Evolutionary conservation across 73 alveolate species (phyloP), one percentile per base, ranked within the genome.

Genomic region (Tetrahymena malaccensis): DNA sequence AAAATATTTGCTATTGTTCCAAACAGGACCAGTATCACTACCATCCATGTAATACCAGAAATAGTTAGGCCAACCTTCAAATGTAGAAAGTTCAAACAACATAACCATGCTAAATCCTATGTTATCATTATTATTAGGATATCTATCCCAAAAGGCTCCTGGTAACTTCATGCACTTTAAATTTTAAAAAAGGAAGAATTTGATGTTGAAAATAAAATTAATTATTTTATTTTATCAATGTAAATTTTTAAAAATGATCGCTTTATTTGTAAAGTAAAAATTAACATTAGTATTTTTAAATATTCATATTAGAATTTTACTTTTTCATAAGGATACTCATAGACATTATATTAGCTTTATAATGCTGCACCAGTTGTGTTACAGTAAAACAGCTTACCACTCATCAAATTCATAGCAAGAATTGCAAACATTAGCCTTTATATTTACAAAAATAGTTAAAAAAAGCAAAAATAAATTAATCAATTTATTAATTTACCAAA

Each of bases 1-100:
- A 93, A 93, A 93, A 43, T 84, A 58, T 13, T 84, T 43, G 55
- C 96, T 55, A 57, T 38, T 35, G 84, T 96, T 84, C 31, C 33
- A 19, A 22, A 95, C 94, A 56, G 98, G 98, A 13, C 96, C 97
- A 58, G 56, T 43, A 83, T 94, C 98, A 43, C 83, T 94, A 1
- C 97, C 98, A 85, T 97, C 99, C 22, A 93, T 85, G 85, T 94
- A 89, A 55, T 94, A 93, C 85, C 56, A 95, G 99, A 98, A 98
- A 44, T 97, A 96, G 37, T 97, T 98, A 8, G 99, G 99, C 99
- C 99, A 99, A 34, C 99, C 99, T 96, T 99, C 99, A 34, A 96
- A 96, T 37, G 98, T 98, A 37, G 97, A 85, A 94, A 98, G 93
- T 33, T 98, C 97, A 96, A 98, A 98, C 22, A 98, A 96, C 50